Evolutionary conservation across 306 rosid species (phyloP).

Genomic region (Medicago ruthenica): DNA sequence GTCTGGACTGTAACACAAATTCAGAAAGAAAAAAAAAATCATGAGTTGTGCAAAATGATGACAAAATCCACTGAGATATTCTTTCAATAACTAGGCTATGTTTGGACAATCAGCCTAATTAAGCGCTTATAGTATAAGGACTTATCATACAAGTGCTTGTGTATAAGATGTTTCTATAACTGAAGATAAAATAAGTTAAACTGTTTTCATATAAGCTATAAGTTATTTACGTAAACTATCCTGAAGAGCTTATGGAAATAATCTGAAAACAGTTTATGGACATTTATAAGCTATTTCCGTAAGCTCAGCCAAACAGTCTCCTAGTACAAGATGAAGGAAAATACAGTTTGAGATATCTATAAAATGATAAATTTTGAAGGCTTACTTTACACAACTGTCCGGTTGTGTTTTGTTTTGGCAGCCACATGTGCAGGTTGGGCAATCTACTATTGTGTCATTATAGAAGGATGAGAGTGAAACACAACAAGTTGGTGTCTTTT

Average conservation of each 20-base stretch:
- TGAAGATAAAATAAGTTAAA: background rate
- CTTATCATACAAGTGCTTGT: no score
- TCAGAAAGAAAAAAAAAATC: conserved; percentile 25
- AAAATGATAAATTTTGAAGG: conserved; percentile 19
- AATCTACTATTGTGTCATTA: conserved; percentile 85
- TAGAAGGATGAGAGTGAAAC: conserved; percentile 98
- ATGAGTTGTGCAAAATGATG: conserved; percentile 11
- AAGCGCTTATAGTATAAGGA: no score
- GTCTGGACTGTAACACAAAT: conserved; percentile 58
- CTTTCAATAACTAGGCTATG: no score
- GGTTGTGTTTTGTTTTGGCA: conserved; percentile 77
- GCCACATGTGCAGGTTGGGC: conserved; percentile 96
- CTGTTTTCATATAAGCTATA: background rate
- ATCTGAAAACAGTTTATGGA: background rate
- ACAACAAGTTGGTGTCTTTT: conserved; percentile 97
- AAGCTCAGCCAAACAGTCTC: background rate
- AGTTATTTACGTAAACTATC: background rate
- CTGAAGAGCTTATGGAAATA: background rate
- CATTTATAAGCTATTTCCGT: background rate
- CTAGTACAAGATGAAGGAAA: background rate
- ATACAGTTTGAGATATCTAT: conserved; percentile 9
- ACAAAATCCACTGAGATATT: background rate
- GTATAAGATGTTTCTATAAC: background rate
- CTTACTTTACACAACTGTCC: conserved; percentile 86
- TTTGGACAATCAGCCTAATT: no score